Conservation (phyloP, 306 rosid genomes). For the Sphenostylis stenocarpa region DNA sequence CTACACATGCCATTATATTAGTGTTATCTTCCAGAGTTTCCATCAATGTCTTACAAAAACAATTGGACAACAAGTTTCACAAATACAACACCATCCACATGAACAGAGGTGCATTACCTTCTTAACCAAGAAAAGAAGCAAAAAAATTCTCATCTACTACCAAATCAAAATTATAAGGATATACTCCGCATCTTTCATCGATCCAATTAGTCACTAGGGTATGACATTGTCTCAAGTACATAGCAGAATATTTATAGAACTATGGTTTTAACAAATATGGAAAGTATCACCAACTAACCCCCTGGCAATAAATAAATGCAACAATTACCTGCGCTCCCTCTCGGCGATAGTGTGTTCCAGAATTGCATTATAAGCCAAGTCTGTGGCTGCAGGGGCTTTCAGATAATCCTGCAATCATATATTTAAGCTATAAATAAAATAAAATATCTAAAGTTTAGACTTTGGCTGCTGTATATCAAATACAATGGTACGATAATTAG, state of each 20-base stretch:
- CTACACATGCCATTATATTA: background rate
- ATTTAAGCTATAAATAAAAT: constrained; percentile 35
- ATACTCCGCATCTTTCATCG: constrained; percentile 16
- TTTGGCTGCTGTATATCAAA: constrained; percentile 20
- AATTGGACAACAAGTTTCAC: constrained; percentile 5
- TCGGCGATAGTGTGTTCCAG: constrained; percentile 97
- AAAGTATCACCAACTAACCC: constrained; percentile 25
- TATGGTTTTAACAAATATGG: constrained; percentile 14
- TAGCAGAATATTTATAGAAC: background rate
- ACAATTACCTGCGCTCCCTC: constrained; percentile 98
- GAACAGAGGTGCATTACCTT: constrained; percentile 24
- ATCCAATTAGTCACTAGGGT: constrained; percentile 20
- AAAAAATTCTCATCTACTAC: background rate
- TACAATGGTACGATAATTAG: constrained; percentile 19
- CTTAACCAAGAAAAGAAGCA: constrained; percentile 1
- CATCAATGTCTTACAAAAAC: constrained; percentile 21
- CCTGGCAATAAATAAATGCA: constrained; percentile 27
- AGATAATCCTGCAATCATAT: constrained; percentile 79
- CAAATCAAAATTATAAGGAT: background rate
- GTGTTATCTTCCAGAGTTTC: background rate
- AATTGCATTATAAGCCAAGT: constrained; percentile 89
- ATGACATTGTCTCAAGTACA: constrained; percentile 1
- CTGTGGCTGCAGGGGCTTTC: constrained; percentile 77
- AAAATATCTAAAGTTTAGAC: constrained; percentile 27
- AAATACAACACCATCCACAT: background rate